A percentile compares a stretch with the other conserved stretches of the same genome.
Conservation (phyloP, 208 protist genomes). For the Leishmania martiniquensis region DNA sequence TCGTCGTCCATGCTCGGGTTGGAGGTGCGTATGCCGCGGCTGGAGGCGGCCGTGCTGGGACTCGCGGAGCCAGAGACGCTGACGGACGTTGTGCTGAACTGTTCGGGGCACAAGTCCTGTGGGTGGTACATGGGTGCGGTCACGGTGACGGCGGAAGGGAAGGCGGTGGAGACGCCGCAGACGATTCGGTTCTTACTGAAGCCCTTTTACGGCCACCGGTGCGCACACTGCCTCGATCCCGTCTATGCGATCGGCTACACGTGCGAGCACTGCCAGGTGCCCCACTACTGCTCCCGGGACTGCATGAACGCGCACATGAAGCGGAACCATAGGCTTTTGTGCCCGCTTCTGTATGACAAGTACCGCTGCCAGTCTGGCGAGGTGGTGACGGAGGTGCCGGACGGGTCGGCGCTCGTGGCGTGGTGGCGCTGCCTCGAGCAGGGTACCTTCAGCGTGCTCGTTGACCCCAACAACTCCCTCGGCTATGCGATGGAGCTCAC, state of each 20-base stretch:
- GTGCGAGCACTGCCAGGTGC: constrained; percentile 76
- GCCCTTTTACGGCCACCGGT: constrained; percentile 69
- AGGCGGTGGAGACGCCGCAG: constrained; percentile 41
- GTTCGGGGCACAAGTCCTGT: constrained; percentile 69
- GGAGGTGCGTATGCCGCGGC: constrained; percentile 71
- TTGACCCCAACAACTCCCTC: constrained; percentile 72
- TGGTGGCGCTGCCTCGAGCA: constrained; percentile 84
- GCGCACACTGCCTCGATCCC: constrained; percentile 85
- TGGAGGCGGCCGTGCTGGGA: constrained; percentile 76
- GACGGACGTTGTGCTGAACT: constrained; percentile 76
- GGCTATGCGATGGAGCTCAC: constrained; percentile 75
- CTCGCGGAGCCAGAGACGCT: constrained; percentile 51
- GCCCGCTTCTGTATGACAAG: constrained; percentile 53
- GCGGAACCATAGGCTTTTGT: constrained; percentile 72
- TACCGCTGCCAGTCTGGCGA: constrained; percentile 70
- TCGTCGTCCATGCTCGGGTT: constrained; percentile 60
- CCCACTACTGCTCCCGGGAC: constrained; percentile 80
- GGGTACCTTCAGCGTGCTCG: constrained; percentile 69
- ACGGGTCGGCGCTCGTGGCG: constrained; percentile 68
- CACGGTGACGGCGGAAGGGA: constrained; percentile 38
- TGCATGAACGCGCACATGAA: constrained; percentile 80
- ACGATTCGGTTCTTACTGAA: constrained; percentile 78
- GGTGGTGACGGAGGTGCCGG: constrained; percentile 66
- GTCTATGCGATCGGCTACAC: constrained; percentile 83
- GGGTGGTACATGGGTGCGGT: constrained; percentile 84